Evolutionary conservation across 139 green algal genomes (phyloP).

Genomic region (Coelastrella sp.): DNA sequence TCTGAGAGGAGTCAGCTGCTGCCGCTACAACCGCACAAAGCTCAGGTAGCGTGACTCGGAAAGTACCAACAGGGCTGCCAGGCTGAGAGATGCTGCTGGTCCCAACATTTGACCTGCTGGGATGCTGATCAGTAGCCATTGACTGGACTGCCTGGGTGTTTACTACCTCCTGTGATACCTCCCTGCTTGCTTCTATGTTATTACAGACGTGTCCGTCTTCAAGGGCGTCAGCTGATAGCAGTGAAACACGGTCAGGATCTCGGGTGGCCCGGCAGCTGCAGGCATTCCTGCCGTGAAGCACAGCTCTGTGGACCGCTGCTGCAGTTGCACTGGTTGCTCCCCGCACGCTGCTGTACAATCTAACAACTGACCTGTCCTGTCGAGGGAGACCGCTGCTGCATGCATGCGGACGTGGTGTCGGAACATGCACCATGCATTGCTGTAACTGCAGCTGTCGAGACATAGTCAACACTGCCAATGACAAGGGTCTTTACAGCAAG

Average conservation of each 20-base stretch:
- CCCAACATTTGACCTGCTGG: background rate
- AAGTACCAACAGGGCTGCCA: background rate
- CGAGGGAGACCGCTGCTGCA: too few relatives aligned
- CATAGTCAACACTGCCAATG: too few relatives aligned
- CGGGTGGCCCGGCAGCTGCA: background rate
- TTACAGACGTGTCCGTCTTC: too few relatives aligned
- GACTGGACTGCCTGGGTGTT: background rate
- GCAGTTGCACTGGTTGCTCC: background rate
- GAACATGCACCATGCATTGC: background rate
- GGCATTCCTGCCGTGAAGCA: background rate
- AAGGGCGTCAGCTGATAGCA: conserved; percentile 11
- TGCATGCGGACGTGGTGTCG: background rate
- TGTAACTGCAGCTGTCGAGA: background rate
- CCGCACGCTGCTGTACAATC: background rate
- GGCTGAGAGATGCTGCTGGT: background rate
- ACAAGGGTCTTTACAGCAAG: too few relatives aligned
- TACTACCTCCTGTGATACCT: background rate
- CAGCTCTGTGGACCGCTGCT: background rate
- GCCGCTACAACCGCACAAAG: conserved; percentile 14
- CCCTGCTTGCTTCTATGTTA: background rate
- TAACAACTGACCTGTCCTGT: background rate
- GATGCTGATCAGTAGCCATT: background rate
- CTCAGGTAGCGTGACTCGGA: too few relatives aligned
- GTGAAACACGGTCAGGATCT: conserved; percentile 2
- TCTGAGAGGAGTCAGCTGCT: background rate